Percentiles rank a stretch among this genome's conserved stretches.
Conservation (phyloP, 2,329 filamentous ascomycete species). For the Exophiala oligosperma region DNA sequence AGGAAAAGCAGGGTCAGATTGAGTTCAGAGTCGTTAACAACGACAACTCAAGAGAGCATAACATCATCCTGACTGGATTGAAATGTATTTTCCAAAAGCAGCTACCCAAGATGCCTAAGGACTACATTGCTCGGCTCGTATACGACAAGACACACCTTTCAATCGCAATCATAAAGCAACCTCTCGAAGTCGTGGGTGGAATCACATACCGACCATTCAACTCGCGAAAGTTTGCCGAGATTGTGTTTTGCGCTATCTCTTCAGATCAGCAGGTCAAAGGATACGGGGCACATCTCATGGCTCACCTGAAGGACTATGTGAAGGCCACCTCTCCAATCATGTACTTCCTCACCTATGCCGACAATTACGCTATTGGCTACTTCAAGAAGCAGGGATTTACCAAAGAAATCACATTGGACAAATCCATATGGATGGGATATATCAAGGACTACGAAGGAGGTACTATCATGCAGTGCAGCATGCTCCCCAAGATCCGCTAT, state of each 20-base stretch:
- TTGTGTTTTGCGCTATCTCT: slow-evolving; percentile 97
- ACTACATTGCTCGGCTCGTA: slow-evolving; percentile 95
- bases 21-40: slow-evolving; percentile 99
- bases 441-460: slow-evolving; percentile 99
- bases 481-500: slow-evolving; percentile 93
- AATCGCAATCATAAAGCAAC: slow-evolving; percentile 96
- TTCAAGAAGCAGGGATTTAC: slow-evolving; percentile 99
- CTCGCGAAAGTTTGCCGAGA: slow-evolving; percentile 89
- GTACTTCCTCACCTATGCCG: slow-evolving; percentile 98
- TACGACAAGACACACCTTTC: slow-evolving; percentile 96
- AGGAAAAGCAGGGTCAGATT: slow-evolving; percentile 91
- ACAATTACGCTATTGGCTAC: slow-evolving; percentile 98
- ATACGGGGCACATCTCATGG: slow-evolving; percentile 97
- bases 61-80: slow-evolving; percentile 90
- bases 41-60: slow-evolving; percentile 80
- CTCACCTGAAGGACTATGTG: slow-evolving; percentile 95
- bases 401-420: slow-evolving; percentile 93
- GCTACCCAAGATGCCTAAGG: slow-evolving; percentile 97
- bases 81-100: slow-evolving; percentile 99
- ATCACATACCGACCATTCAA: slow-evolving; percentile 97
- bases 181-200: slow-evolving; percentile 86
- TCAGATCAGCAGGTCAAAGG: slow-evolving; percentile 98
- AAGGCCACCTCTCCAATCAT: slow-evolving; percentile 95
- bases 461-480: slow-evolving; percentile 98
- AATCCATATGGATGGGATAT: slow-evolving; percentile 95